Base-by-base conservation (phyloP, 2,329 filamentous ascomycete genomes). In the Davidsoniella virescens region DNA sequence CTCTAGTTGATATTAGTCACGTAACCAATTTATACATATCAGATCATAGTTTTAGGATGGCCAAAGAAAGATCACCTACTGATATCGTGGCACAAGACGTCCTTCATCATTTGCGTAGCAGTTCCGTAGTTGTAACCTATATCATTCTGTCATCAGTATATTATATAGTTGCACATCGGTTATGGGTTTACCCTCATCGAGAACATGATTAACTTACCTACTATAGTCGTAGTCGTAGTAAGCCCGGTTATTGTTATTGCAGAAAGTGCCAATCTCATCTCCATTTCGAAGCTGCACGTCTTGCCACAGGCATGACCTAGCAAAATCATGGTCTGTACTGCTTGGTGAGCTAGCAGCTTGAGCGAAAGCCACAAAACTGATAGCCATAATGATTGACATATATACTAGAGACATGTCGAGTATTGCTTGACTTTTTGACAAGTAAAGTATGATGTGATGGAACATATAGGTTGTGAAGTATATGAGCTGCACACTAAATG, bases 141-240 rank as follows among this genome's bases (percentile, higher is more conserved):
- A 8, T 18, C 5, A 14, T 12, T 18, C 4, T 9, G 29, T 33
- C 18, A 17, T 49, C 38, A 43, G 39, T n/a, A 20, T 4, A 2
- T n/a, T 33, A 5, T 23, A 23, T 23, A 23, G 20, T 5, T 23
- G 4, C 5, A 23, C 20, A 23, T 23, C 20, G 20, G 20, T 23
- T 23, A 23, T 10, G 9, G 12, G 29, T 33, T 33, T 12, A 33
- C 3, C 29, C 29, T 12, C 8, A 4, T 33, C 12, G 9, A 33
- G 29, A 9, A 33, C 0, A 33, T 23, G 10, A 33, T 10, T 36
- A 2, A 49, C 39, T 49, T 33, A 44, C 47, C 33, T 26, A 33
- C 47, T 49, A 17, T 49, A 49, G 20, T 49, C 17, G 16, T 49
- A 49, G 18, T 49, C 47, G 16, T 49, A 49, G 47, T 49, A 49